Conservation (phyloP, 805 yeast genomes). For the Sugiyamaella lignohabitans region DNA sequence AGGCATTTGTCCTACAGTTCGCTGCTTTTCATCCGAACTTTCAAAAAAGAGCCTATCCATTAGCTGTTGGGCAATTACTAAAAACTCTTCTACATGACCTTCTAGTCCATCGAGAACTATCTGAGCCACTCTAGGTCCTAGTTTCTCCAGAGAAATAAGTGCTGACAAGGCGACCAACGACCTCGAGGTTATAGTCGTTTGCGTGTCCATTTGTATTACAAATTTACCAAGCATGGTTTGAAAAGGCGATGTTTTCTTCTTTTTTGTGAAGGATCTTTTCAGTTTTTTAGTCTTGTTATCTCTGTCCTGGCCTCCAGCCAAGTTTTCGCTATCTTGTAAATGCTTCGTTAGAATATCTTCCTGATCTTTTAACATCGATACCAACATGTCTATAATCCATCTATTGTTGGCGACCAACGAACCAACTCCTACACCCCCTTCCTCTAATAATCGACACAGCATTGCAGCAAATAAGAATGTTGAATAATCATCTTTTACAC, state of each 20-base stretch:
- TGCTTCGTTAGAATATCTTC: slow-evolving; percentile 7
- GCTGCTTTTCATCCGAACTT: too few species aligned
- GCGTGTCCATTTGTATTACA: slow-evolving; percentile 3
- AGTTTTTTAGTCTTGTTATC: background rate
- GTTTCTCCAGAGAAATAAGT: slow-evolving; percentile 6
- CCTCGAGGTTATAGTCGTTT: background rate
- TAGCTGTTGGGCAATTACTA: background rate
- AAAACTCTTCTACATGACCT: background rate
- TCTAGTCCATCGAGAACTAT: slow-evolving; percentile 3
- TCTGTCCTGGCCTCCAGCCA: background rate
- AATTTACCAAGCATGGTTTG: background rate
- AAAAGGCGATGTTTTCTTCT: background rate
- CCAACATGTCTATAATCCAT: slow-evolving; percentile 3
- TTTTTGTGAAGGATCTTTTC: background rate
- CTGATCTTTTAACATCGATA: slow-evolving; percentile 10
- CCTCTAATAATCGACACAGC: slow-evolving; percentile 9
- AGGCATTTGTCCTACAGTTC: too few species aligned
- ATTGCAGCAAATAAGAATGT: slow-evolving; percentile 12
- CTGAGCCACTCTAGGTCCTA: slow-evolving; percentile 4
- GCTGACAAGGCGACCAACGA: slow-evolving; percentile 12
- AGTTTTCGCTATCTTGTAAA: background rate
- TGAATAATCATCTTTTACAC: slow-evolving; percentile 6
- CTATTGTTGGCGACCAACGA: slow-evolving; percentile 4
- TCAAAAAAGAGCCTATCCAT: background rate
- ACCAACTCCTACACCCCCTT: slow-evolving; percentile 13